Base-by-base conservation (phyloP, 176 grass and related monocot species). In the Olyra latifolia region DNA sequence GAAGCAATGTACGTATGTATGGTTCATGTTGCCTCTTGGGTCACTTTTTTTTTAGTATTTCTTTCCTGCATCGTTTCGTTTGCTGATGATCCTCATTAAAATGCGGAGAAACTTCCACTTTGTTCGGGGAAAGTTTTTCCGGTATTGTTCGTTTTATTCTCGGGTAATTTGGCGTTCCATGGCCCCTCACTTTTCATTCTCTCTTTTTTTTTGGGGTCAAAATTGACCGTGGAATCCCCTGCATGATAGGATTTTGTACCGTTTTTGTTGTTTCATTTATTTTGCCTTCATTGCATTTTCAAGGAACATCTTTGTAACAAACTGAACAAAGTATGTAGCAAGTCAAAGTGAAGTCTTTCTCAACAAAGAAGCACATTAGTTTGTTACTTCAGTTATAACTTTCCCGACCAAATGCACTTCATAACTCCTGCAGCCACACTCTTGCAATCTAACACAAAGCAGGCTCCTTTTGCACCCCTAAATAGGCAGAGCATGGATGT, bases 1-100 rank as follows among this genome's bases (percentile, higher is more conserved):
- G 95, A 80, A 98, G 80, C 92, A 94, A 98, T 71, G 92, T 97
- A 84, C 23, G 87, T 75, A 13, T 19, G 14, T n/a, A 30, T 11
- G 12, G 22, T 29, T 83, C 39, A 27, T 84, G 39, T 69, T n/a
- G 19, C 19, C 16, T 76, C 35, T 69, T 42, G 41, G 6, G 11
- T 61, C 23, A 24, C 46, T 12, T 65, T 41, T 2, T 41, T 2
- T 56, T 13, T 24, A 3, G 24, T 45, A 23, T 15, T 3, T 11
- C 32, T 35, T 79, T 55, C 15, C 60, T n/a, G 4, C 53, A 38
- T 30, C 3, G 14, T 54, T 63, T 30, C 1, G 14, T 54, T 63
- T 66, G 8, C 12, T 56, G 17, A 17, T 39, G 56, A 83, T 63
- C 14, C 24, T 66, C 10, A 27, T 24, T 10, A 6, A 20, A 23